Base-by-base conservation (phyloP, 2,329 filamentous ascomycete species). In the Botrytis medusae region DNA sequence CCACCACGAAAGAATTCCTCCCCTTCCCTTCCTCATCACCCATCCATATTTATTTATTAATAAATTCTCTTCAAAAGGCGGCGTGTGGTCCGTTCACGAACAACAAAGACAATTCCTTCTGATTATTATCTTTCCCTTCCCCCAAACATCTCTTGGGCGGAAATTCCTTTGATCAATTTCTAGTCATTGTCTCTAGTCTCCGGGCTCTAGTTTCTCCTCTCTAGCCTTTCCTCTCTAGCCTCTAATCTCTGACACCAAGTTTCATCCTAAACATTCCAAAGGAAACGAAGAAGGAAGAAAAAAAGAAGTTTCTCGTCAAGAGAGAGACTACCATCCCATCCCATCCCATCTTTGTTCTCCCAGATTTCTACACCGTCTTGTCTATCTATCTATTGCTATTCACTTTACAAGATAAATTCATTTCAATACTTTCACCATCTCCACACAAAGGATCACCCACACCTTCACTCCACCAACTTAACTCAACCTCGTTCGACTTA, bases 291-390 rank as follows among this genome's bases (percentile, higher is more conserved):
- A n/a, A 51, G 48, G 48, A 51, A 9, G 37, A 51, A 51, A 51
- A 48, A 40, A 29, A 65, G 51, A 68, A 40, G 44, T 29, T 29
- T 54, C 51, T 54, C 64, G 32, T 67, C 63, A 22, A 51, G 34
- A 34, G n/a, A 65, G 44, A 44, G 16, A 48, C 46, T 67, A n/a
- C 25, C 48, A 51, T 51, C 48, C 48, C n/a, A 63, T 63, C 37
- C 60, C 63, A 67, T 67, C 64, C 64, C 64, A 68, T 68, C 64
- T 68, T 68, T 57, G 64, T 57, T 68, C 64, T 25, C 8, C 34
- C 16, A 20, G 29, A 16, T 29, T 29, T 68, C 64, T 29, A 54
- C 63, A 67, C 63, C 63, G 63, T 67, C 44, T 40, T n/a, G 48
- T 51, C 48, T 6, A 42, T 37, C 37, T 37, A 37, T 7, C 37